Base-by-base conservation (phyloP, 768 basidiomycete species). In the Austroboletus festivus region DNA sequence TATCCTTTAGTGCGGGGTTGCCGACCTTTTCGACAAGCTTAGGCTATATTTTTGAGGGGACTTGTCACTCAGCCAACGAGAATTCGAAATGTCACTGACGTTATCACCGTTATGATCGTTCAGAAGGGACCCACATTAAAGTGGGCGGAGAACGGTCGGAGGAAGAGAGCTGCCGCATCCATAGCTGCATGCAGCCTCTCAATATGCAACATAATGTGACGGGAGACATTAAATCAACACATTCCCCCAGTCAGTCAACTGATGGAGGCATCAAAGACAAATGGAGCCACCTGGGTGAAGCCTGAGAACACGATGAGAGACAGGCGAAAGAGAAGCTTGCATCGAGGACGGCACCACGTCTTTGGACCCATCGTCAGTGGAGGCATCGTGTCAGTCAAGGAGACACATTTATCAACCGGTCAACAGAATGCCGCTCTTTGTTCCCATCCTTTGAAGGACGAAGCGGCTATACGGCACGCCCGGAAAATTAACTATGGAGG, bases 401-500 rank as follows among this genome's bases (percentile, higher is more conserved):
- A 5, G 34, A n/a, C 16, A 44, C 38, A 39, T 37, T 54, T 54
- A 53, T 59, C 60, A 59, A 57, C n/a, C 39, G 42, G 44, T 47
- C 51, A 59, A 43, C 37, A 48, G 34, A 49, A 52, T 47, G 49
- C 46, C 50, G 52, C 30, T 24, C n/a, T 47, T 39, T 33, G 5
- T 56, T 57, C 57, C 48, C 42, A 46, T 15, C 52, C 42, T 10
- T 37, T 33, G 53, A 48, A 41, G 52, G 38, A 49, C 35, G 38
- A 39, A n/a, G 41, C 26, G 40, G 40, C 26, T 33, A 28, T 5
- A 28, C 5, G 21, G 39, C 44, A 48, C 41, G 44, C 47, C n/a
- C 39, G 23, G 38, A 34, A 42, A 45, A 45, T 50, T 64, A 34
- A 42, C 65, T 53, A 62, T 62, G 54, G 60, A 39, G n/a, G 49